phyloP scores from a whole-genome alignment of 2,329 filamentous ascomycete species.

The Bipolaris cookei region DNA sequence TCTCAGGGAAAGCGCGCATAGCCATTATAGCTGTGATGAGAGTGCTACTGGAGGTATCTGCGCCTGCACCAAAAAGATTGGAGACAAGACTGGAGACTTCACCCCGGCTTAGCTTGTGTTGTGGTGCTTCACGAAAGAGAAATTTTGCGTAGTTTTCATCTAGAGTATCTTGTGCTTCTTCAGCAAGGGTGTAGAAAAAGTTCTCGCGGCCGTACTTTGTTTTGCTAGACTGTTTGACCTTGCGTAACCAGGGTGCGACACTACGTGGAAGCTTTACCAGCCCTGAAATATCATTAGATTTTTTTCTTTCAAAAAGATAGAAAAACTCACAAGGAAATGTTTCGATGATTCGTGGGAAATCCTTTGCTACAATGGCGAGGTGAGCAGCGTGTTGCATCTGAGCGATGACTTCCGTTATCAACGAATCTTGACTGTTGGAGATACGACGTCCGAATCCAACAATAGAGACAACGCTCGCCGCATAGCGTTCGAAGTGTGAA shows the following conservation, averaged over 20 bases:
- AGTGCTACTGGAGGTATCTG: constrained; percentile 42
- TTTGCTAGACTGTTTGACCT: constrained; percentile 31
- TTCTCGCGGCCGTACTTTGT: constrained; percentile 34
- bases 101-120: constrained; percentile 35
- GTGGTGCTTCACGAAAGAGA: constrained; percentile 51
- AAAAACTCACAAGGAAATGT: constrained; percentile 52
- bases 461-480: constrained; percentile 61
- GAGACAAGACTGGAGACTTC: constrained; percentile 43
- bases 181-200: constrained; percentile 44
- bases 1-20: constrained; percentile 42
- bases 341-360: constrained; percentile 64
- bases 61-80: constrained; percentile 42
- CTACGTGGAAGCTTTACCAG: constrained; percentile 61
- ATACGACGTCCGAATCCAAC: constrained; percentile 64
- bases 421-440: constrained; percentile 58
- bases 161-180: constrained; percentile 37
- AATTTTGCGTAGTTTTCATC: constrained; percentile 44
- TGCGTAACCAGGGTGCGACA: constrained; percentile 44
- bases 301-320: too few species aligned
- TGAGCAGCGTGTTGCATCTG: constrained; percentile 64
- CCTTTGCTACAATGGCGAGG: constrained; percentile 57
- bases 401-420: constrained; percentile 64
- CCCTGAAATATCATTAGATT: constrained; percentile 27
- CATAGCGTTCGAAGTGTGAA: constrained; percentile 60
- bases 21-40: constrained; percentile 43